Conservation (phyloP, 2,329 filamentous ascomycete genomes). For the Teratosphaeria epicoccoides region DNA sequence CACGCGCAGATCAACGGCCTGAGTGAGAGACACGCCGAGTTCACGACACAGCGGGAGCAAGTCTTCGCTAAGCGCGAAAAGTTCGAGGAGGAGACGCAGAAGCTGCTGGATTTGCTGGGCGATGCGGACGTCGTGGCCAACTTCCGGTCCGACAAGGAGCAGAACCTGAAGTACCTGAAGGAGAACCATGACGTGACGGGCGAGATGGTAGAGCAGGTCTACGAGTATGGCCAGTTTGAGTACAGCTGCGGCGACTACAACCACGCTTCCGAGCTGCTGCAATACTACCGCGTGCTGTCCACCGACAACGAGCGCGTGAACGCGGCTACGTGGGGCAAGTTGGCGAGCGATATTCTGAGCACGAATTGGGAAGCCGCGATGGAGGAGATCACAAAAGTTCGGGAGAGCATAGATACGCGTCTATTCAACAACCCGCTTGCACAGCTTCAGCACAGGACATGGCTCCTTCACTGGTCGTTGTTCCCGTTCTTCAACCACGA, state of each 20-base stretch:
- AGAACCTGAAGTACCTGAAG: slow-evolving; percentile 96
- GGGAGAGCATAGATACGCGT: slow-evolving; percentile 84
- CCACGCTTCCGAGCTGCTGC: slow-evolving; percentile 81
- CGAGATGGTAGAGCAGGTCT: slow-evolving; percentile 92
- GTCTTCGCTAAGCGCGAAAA: slow-evolving; percentile 73
- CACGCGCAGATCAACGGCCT: slow-evolving; percentile 82
- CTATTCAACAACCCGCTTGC: slow-evolving; percentile 93
- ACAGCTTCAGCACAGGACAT: slow-evolving; percentile 91
- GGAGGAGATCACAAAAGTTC: slow-evolving; percentile 82
- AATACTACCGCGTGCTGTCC: slow-evolving; percentile 94
- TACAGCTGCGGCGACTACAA: slow-evolving; percentile 95
- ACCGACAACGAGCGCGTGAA: slow-evolving; percentile 98
- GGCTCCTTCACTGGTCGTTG: slow-evolving; percentile 95
- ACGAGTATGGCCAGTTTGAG: slow-evolving; percentile 93
- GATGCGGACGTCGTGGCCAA: slow-evolving; percentile 85
- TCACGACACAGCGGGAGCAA: slow-evolving; percentile 77
- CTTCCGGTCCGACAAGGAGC: slow-evolving; percentile 90
- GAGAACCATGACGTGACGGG: slow-evolving; percentile 89
- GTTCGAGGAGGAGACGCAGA: slow-evolving; percentile 76
- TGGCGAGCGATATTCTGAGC: slow-evolving; percentile 89
- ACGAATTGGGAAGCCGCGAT: slow-evolving; percentile 91
- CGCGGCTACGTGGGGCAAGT: slow-evolving; percentile 93
- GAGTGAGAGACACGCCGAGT: slow-evolving; percentile 70
- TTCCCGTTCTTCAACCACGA: slow-evolving; percentile 99
- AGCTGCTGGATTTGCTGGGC: slow-evolving; percentile 76